Percentiles rank a stretch among this genome's conserved stretches.
phyloP scores from a whole-genome alignment of 1,284 basidiomycete species.

The Boletus hoseneyae region DNA sequence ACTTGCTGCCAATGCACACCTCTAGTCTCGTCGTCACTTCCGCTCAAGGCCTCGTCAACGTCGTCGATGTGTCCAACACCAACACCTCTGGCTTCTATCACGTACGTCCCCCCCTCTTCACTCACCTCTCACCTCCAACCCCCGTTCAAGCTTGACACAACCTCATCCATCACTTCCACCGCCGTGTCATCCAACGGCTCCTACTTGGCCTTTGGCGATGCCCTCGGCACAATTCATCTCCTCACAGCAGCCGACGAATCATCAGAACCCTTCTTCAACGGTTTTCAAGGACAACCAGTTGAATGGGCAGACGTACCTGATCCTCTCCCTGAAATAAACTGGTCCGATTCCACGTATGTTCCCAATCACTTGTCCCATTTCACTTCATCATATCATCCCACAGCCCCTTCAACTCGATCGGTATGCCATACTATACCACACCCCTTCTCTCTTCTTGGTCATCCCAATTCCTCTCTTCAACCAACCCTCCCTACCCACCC shows the following conservation, averaged over 20 bases:
- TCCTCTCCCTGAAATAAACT: conserved; percentile 68
- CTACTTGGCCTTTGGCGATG: conserved; percentile 92
- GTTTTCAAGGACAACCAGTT: conserved; percentile 79
- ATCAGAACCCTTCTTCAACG: conserved; percentile 72
- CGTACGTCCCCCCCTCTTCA: conserved; percentile 38
- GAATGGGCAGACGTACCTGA: conserved; percentile 83
- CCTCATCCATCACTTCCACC: conserved; percentile 78
- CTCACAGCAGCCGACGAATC: conserved; percentile 75
- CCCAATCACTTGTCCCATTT: neutral
- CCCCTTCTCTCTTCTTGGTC: conserved; percentile 82
- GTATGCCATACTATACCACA: conserved; percentile 83
- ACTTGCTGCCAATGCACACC: conserved; percentile 76
- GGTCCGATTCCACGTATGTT: conserved; percentile 78
- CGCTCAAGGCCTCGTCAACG: conserved; percentile 84
- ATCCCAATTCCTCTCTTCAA: conserved; percentile 46
- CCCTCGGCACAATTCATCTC: conserved; percentile 82
- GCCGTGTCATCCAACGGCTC: conserved; percentile 85
- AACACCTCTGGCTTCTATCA: conserved; percentile 75
- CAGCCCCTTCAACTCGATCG: conserved; percentile 86
- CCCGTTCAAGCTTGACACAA: conserved; percentile 52
- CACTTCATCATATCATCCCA: neutral
- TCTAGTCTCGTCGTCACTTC: conserved; percentile 82
- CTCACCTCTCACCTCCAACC: neutral
- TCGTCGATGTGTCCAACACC: conserved; percentile 77
- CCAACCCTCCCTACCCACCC: conserved; percentile 51